Percentiles rank a stretch among this genome's conserved stretches.
Evolutionary conservation across 2,329 filamentous ascomycete genomes (phyloP).

Genomic region (Colletotrichum tanaceti): DNA sequence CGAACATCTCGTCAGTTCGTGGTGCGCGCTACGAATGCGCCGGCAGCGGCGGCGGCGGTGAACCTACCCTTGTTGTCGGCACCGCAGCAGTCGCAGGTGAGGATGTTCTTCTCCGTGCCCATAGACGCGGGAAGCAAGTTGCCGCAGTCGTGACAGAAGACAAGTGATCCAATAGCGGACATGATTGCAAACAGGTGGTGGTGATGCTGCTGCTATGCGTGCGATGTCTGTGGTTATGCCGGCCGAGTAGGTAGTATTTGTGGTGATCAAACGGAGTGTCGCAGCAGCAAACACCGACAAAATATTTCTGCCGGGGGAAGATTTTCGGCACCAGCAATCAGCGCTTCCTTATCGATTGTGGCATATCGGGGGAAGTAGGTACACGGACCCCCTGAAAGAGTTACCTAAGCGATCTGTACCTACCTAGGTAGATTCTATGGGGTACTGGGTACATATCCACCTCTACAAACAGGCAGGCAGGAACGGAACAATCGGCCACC

Average conservation of each 20-base stretch:
- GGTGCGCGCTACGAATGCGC: background rate
- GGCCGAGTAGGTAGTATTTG: constrained; percentile 16
- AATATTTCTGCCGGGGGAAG: constrained; percentile 36
- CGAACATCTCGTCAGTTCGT: background rate
- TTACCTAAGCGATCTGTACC: constrained; percentile 5
- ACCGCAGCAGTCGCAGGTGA: constrained; percentile 88
- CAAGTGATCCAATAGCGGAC: constrained; percentile 89
- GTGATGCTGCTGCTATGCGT: constrained; percentile 45
- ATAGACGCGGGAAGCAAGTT: constrained; percentile 87
- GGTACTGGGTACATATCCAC: background rate
- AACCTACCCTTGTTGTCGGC: constrained; percentile 82
- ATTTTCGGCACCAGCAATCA: constrained; percentile 15
- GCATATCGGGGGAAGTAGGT: too few relatives aligned
- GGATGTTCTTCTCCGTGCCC: constrained; percentile 78
- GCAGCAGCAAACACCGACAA: constrained; percentile 25
- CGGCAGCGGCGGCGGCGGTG: constrained; percentile 17
- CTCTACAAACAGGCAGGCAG: constrained; percentile 12
- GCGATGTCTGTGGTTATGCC: constrained; percentile 28
- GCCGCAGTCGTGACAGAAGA: constrained; percentile 94
- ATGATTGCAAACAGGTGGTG: constrained; percentile 59
- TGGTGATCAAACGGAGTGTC: constrained; percentile 9
- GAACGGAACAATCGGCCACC: constrained; percentile 39
- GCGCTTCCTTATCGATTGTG: constrained; percentile 23
- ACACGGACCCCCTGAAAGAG: background rate
- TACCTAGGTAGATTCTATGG: too few relatives aligned